These are phyloP conservation scores for Beta corolliflora DNA, from an alignment of 179 eudicot genomes.

Conservation along the genomic window DNA sequence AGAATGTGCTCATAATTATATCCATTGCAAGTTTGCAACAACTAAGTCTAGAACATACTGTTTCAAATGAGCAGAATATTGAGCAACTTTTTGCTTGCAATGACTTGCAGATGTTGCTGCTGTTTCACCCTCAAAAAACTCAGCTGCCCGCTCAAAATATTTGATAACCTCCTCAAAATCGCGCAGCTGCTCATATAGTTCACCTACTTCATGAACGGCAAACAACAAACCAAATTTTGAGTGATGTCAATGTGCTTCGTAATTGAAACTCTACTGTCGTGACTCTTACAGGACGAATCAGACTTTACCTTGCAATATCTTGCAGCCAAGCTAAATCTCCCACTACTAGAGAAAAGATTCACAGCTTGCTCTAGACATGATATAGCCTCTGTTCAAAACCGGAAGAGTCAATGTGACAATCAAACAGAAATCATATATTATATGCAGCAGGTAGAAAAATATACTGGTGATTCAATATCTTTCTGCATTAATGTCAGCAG, in stretches of 20 bases:
- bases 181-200: conserved; percentile 44
- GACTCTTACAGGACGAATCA: not conserved
- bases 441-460: not conserved
- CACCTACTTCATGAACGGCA: conserved; percentile 47
- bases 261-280: not conserved
- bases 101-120: conserved; percentile 48
- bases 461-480: not conserved
- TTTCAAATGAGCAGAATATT: conserved; percentile 44
- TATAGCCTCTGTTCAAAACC: conserved; percentile 41
- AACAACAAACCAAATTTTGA: not conserved
- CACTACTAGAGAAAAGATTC: conserved; percentile 34
- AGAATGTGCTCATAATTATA: not conserved
- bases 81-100: conserved; percentile 63
- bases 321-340: conserved; percentile 43
- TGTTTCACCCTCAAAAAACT: conserved; percentile 47
- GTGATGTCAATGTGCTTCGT: not conserved
- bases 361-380: conserved; percentile 46
- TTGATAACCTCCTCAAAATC: conserved; percentile 45
- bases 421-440: not conserved
- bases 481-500: not conserved
- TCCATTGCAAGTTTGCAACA: too few relatives aligned
- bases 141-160: conserved; percentile 44
- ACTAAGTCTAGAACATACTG: conserved; percentile 36
- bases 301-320: conserved; percentile 47
- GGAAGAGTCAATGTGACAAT: conserved; percentile 10